Base-by-base conservation (phyloP, 2,329 filamentous ascomycete species). In the Didymellaceae sp. region DNA sequence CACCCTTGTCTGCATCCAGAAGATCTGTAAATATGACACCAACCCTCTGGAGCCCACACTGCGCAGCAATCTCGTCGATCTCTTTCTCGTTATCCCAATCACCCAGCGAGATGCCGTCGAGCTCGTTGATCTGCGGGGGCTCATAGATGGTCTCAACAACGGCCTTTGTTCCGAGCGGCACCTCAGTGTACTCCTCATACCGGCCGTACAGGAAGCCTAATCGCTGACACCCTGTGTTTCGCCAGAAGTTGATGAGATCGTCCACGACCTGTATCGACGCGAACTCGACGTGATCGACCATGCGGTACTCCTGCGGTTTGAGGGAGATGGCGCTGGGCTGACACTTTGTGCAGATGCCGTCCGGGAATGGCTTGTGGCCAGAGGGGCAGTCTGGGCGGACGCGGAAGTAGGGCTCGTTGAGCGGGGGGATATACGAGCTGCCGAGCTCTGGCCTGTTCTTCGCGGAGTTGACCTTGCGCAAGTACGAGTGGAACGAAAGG, bases 271-370 rank as follows among this genome's bases (percentile, higher is more conserved):
- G 82, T 3, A 91, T 86, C 1, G 89, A 87, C 1, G 93, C 87
- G 70, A 99, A 97, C 74, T 99, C 95, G 57, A 99, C 94, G 72
- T 99, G 94, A 66, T 99, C 94, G 3, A 99, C 92, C 90, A 94
- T 97, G 42, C 94, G 90, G 73, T 93, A 99, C 16, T 88, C 82
- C 73, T 99, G 94, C 5, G 91, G 91, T 69, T 97, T 92, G 44
- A 99, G 78, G 9, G 91, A 96, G 68, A 99, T 99, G 47, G 94
- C 93, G 58, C 93, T 96, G 6, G 94, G 94, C 70, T 99, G 95
- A 65, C 94, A 99, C 73, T 97, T 99, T 51, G 90, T 95, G 77
- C 94, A 99, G 59, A 99, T 97, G 13, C 94, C 94, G 63, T 95
- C 91, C 3, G 94, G 94, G 86, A 94, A 99, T 32, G 88, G 85